Evolutionary conservation across 805 yeast species (phyloP), one percentile per base, ranked within the genome.

Genomic region (Yarrowia sp.): DNA sequence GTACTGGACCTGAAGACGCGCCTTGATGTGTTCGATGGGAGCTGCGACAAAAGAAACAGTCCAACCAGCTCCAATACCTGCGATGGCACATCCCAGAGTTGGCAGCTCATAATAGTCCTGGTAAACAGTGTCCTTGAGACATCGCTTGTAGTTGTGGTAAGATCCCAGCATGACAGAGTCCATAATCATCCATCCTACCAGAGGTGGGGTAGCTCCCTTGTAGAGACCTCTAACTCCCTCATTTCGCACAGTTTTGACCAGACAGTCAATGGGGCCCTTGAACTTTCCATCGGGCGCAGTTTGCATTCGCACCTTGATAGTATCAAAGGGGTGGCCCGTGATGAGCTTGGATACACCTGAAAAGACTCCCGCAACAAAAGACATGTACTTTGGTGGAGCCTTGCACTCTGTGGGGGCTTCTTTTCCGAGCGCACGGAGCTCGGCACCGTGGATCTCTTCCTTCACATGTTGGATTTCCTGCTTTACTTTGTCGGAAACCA

Each of bases 21-120:
- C 96, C 76, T 92, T 92, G 69, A 92, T 85, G 70, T 88, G 88
- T 74, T 92, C 98, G 8, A 92, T 88, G 1, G 97, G 97, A 0
- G 97, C 96, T 4, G 98, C 98, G n/a, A 92, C 92, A 77, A 92
- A 88, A 52, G 93, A 86, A 14, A 92, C 97, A 0, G 97, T 92
- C 87, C 88, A 84, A 1, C 98, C 97, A 9, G 95, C 85, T 65
- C 82, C 69, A 1, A 82, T 79, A n/a, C 96, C 96, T 0, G 96
- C 93, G 22, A 87, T 74, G 32, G 88, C 80, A 71, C 88, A 91
- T 0, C 96, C 97, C 16, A 81, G 67, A 16, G 91, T 74, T 1
- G 96, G 96, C 67, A 92, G 77, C 71, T 83, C 85, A 26, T 80
- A 76, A 63, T 84, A 81, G n/a, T 86, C 80, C 14, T 78, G 72